Conservation (phyloP, 2,329 filamentous ascomycete species). For the Periconia digitata region DNA sequence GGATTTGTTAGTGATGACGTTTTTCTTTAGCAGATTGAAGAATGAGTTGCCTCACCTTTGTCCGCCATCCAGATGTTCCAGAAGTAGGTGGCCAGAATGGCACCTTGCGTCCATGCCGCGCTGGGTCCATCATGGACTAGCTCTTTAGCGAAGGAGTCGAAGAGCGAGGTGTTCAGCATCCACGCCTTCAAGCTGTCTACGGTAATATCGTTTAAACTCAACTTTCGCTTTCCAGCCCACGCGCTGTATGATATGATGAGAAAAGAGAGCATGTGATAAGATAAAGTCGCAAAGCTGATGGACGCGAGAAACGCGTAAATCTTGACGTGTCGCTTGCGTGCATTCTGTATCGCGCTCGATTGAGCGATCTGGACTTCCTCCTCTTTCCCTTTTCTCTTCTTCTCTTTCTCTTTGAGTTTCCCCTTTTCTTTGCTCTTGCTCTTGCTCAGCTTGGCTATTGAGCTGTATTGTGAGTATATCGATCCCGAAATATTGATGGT, state of each 20-base stretch:
- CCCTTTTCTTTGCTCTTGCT: not conserved
- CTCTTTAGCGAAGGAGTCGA: slow-evolving; percentile 32
- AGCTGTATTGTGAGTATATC: slow-evolving; percentile 21
- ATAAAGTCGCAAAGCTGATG: slow-evolving; percentile 29
- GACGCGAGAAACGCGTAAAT: slow-evolving; percentile 29
- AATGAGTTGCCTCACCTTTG: slow-evolving; percentile 20
- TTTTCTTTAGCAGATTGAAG: not conserved
- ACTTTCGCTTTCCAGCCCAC: slow-evolving; percentile 18
- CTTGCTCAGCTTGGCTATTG: not conserved
- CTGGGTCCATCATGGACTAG: slow-evolving; percentile 26
- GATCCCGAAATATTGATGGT: slow-evolving; percentile 18
- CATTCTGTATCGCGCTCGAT: slow-evolving; percentile 14
- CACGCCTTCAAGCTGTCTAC: slow-evolving; percentile 18
- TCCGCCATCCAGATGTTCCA: slow-evolving; percentile 33
- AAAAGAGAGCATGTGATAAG: slow-evolving; percentile 36
- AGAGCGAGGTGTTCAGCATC: slow-evolving; percentile 32
- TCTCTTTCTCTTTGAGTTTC: not conserved
- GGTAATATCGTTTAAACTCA: slow-evolving; percentile 1
- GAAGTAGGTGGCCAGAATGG: slow-evolving; percentile 29
- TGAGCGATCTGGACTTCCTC: not conserved
- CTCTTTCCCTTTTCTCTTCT: slow-evolving; percentile 6
- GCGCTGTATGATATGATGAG: slow-evolving; percentile 24
- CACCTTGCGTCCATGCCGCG: slow-evolving; percentile 27
- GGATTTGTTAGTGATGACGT: slow-evolving; percentile 1
- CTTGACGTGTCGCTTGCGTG: slow-evolving; percentile 25